A percentile compares a stretch with the other conserved stretches of the same genome.
Evolutionary conservation across 495 filamentous ascomycete genomes (phyloP).

Genomic region (Aspergillus sparsus): DNA sequence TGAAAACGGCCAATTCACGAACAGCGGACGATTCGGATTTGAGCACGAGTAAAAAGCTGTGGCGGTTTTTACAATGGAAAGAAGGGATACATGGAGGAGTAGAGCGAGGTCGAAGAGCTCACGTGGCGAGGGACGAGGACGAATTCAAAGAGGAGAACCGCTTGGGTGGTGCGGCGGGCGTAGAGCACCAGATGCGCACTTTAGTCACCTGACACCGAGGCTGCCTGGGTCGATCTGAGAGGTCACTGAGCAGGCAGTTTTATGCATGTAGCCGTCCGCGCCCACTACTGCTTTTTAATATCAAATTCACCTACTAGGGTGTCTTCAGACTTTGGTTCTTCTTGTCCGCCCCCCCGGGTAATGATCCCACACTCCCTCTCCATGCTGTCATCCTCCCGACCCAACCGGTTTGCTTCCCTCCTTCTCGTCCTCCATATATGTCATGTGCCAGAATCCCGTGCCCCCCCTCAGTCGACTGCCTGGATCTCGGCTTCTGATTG

Average conservation of each 20-base stretch:
- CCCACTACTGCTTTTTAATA: neutral
- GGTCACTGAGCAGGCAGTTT: no score
- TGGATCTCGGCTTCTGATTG: constrained; percentile 33
- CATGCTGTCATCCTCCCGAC: neutral
- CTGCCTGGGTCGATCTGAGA: neutral
- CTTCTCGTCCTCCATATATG: constrained; percentile 21
- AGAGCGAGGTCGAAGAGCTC: constrained; percentile 42
- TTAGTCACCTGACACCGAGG: constrained; percentile 40
- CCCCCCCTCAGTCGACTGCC: constrained; percentile 34
- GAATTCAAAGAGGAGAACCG: constrained; percentile 32
- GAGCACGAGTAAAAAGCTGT: constrained; percentile 27
- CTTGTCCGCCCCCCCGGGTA: neutral
- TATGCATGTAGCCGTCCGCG: neutral
- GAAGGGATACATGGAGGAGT: constrained; percentile 36
- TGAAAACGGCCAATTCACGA: constrained; percentile 7
- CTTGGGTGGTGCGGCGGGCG: constrained; percentile 24
- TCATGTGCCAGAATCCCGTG: constrained; percentile 51
- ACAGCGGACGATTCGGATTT: constrained; percentile 21
- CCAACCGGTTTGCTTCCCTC: constrained; percentile 25
- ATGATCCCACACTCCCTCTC: neutral
- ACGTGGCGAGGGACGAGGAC: constrained; percentile 42
- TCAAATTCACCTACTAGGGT: constrained; percentile 8
- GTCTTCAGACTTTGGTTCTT: constrained; percentile 13
- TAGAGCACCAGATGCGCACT: constrained; percentile 32
- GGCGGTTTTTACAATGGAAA: constrained; percentile 35